These are phyloP conservation scores for Myriosclerotinia curreyana DNA, from an alignment of 2,329 filamentous ascomycete genomes.

Conservation along the genomic window DNA sequence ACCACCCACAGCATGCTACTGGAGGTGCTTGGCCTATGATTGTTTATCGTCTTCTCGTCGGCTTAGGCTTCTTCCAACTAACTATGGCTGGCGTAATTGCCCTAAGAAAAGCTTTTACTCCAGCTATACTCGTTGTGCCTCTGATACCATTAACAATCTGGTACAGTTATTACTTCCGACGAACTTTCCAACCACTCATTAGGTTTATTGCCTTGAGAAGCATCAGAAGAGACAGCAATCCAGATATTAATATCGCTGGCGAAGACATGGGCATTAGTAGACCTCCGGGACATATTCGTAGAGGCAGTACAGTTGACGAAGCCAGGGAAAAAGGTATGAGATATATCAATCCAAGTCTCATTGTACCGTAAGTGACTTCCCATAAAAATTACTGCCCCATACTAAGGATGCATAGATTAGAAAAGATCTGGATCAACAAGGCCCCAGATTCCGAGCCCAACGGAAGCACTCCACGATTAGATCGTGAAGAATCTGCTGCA, in stretches of 20 bases:
- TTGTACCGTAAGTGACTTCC: constrained; percentile 55
- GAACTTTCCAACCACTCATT: constrained; percentile 83
- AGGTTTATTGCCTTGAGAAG: constrained; percentile 89
- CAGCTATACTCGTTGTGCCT: constrained; percentile 70
- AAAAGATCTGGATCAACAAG: constrained; percentile 62
- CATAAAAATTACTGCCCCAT: neutral
- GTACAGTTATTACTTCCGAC: constrained; percentile 80
- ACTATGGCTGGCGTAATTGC: constrained; percentile 87
- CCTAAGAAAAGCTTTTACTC: constrained; percentile 67
- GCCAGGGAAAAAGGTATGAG: constrained; percentile 64
- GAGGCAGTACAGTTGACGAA: constrained; percentile 65
- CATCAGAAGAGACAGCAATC: constrained; percentile 63
- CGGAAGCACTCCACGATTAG: constrained; percentile 25
- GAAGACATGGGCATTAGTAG: constrained; percentile 37
- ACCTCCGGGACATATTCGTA: constrained; percentile 31
- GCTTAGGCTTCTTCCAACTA: constrained; percentile 82
- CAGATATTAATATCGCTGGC: constrained; percentile 46
- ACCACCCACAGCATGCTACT: constrained; percentile 90
- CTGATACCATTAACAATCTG: constrained; percentile 78
- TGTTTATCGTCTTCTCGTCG: constrained; percentile 84
- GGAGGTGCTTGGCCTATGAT: constrained; percentile 96
- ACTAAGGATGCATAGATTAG: constrained; percentile 48
- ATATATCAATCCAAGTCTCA: constrained; percentile 75
- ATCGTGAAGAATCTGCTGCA: constrained; percentile 41
- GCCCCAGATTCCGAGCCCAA: constrained; percentile 26